Base-by-base conservation (phyloP, 2,329 filamentous ascomycete genomes). In the Hypoxylon sp. region DNA sequence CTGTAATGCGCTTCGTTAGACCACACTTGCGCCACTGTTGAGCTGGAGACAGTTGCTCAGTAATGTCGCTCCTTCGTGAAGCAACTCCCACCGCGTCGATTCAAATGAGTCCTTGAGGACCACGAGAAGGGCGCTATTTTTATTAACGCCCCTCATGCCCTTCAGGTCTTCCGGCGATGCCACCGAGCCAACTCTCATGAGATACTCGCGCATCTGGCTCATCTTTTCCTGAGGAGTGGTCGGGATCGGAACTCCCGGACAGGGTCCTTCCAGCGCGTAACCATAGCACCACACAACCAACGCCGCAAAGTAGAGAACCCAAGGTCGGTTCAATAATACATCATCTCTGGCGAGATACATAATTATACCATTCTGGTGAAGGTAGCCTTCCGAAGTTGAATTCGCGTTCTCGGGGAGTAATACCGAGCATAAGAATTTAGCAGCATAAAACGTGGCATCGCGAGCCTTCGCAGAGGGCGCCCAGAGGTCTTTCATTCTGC, bases 201-300 rank as follows among this genome's bases (percentile, higher is more conserved):
- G 84, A 75, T 93, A 98, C 14, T 85, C 84, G 55, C 90, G 87
- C 94, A 97, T 97, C 73, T 95, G 90, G 41, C 82, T 84, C 46
- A 91, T 85, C 76, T 91, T 90, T 67, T 92, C 90, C 12, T 88
- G 85, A 51, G 84, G 84, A 0, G 83, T 90, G 37, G 77, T 78
- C 60, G 91, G 87, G 19, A 81, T 80, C 71, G 79, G 84, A 53
- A 80, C 74, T 3, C 78, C 80, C 5, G 84, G 81, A 61, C 92
- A 87, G 0, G 93, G 87, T 0, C 96, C 96, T 71, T 98, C 96
- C 19, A 97, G 82, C 0, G 95, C 94, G 76, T 90, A 97, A 2
- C 94, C 95, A 74, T 98, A 99, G 65, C 90, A 93, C 96, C 96
- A 99, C 0, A 98, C 92, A 21, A 97, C 93, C 12, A 99, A 84